These are phyloP conservation scores for Cladophialophora chaetospira DNA, from an alignment of 2,329 filamentous ascomycete species.

Conservation along the genomic window DNA sequence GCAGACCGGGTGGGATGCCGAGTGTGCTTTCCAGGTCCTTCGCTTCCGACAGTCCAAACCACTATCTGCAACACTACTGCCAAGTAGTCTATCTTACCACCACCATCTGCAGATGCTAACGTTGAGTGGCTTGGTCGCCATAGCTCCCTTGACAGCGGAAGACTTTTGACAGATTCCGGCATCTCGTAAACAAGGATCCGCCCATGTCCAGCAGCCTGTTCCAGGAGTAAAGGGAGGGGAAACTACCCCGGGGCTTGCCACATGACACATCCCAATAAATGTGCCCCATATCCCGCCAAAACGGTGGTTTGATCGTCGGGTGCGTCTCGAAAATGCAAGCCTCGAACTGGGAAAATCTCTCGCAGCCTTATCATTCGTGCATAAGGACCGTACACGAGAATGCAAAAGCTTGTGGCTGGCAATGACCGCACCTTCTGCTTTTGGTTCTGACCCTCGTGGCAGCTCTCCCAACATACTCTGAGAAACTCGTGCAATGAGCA, in stretches of 20 bases:
- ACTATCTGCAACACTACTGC: no score
- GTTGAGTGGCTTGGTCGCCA: no score
- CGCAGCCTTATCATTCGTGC: constrained; percentile 12
- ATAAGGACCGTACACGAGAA: neutral
- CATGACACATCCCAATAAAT: neutral
- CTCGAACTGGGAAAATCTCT: neutral
- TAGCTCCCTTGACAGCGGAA: no score
- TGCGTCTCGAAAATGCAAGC: neutral
- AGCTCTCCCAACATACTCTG: neutral
- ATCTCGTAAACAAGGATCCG: no score
- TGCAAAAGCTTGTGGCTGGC: neutral
- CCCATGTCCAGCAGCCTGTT: no score
- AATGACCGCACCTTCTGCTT: neutral
- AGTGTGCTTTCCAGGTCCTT: neutral
- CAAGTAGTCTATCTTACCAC: no score
- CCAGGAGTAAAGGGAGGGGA: no score
- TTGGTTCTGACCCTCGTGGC: neutral
- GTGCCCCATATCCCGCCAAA: neutral
- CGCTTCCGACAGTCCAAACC: neutral
- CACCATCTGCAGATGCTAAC: no score
- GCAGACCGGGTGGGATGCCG: constrained; percentile 2
- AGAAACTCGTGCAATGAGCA: neutral
- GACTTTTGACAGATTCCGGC: no score
- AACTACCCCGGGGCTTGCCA: no score
- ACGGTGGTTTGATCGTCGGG: neutral